Evolutionary conservation across 73 alveolate genomes (phyloP), one percentile per base, ranked within the genome.

Genomic region (Tetrahymena thermophila): DNA sequence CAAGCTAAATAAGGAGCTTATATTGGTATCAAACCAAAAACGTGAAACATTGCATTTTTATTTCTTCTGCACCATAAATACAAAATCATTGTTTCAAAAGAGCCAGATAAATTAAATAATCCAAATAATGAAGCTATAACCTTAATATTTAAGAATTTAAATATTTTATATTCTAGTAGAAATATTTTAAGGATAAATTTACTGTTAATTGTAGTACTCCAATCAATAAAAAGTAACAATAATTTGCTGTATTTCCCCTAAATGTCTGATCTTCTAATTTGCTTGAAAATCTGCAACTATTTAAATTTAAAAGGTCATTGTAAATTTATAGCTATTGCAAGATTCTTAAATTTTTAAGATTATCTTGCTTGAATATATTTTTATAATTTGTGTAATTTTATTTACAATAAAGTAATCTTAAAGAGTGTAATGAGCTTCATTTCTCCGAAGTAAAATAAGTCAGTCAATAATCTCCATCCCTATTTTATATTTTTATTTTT

Each of bases 51-150:
- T 25, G 89, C 89, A 71, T 71, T 71, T 71, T 71, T 71, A 71
- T 71, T 71, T 71, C 89, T 71, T 71, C 89, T 71, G 89, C 89
- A 71, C 89, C 89, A 71, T 71, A 71, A 71, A 71, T 71, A 71
- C 11, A 71, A 71, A 25, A 71, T 71, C 89, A 71, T 71, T 3
- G 89, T 71, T 71, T 71, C 89, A 71, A 71, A 71, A 1, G 89
- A 71, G 89, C 89, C 37, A 13, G 89, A 71, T 71, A 71, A 71
- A 31, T 71, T 71, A 71, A 71, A 71, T 31, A 71, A 71, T 71
- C 89, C 89, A 71, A 71, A 71, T n/a, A 71, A 19, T 5, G 89
- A 71, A 0, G 89, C 89, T 19, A 71, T 71, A 28, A 31, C 89
- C 89, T 71, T 23, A 28, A 57, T 28, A 9, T 71, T 71, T 23